These are phyloP conservation scores for Amylostereum areolatum DNA, from an alignment of 1,284 basidiomycete species.

Conservation along the genomic window DNA sequence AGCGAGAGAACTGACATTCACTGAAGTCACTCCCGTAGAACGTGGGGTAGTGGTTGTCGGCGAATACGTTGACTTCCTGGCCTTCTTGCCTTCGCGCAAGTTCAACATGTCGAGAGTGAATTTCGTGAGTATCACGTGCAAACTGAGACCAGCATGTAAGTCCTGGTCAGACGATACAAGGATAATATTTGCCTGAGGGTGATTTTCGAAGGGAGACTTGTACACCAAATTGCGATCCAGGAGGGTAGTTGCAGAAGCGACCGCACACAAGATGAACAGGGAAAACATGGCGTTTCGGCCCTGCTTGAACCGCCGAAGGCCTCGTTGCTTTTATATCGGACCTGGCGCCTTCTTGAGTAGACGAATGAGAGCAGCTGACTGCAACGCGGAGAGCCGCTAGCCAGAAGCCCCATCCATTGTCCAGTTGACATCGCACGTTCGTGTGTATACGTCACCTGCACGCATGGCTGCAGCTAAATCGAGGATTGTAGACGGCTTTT, in stretches of 20 bases:
- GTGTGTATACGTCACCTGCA: no score
- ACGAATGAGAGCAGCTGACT: no score
- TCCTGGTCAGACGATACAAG: neutral
- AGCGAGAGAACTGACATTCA: constrained; percentile 30
- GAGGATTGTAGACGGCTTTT: no score
- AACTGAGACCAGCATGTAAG: constrained; percentile 23
- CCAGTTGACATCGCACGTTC: no score
- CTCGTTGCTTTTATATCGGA: no score
- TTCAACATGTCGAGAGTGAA: constrained; percentile 33
- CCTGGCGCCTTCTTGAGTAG: no score
- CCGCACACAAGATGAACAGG: constrained; percentile 10
- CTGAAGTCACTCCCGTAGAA: constrained; percentile 50
- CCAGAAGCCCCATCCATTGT: no score
- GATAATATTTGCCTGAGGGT: constrained; percentile 28
- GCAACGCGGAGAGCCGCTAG: no score
- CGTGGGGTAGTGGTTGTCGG: constrained; percentile 47
- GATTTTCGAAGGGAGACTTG: constrained; percentile 38
- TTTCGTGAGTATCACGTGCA: constrained; percentile 30
- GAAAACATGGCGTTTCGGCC: constrained; percentile 2
- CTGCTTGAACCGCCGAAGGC: neutral
- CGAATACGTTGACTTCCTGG: constrained; percentile 31
- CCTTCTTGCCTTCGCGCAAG: constrained; percentile 32
- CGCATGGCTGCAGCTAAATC: no score
- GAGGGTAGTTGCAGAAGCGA: constrained; percentile 22
- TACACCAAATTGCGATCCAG: constrained; percentile 44